Base-by-base conservation (phyloP, 2,329 filamentous ascomycete species). In the Colletotrichum siamense region DNA sequence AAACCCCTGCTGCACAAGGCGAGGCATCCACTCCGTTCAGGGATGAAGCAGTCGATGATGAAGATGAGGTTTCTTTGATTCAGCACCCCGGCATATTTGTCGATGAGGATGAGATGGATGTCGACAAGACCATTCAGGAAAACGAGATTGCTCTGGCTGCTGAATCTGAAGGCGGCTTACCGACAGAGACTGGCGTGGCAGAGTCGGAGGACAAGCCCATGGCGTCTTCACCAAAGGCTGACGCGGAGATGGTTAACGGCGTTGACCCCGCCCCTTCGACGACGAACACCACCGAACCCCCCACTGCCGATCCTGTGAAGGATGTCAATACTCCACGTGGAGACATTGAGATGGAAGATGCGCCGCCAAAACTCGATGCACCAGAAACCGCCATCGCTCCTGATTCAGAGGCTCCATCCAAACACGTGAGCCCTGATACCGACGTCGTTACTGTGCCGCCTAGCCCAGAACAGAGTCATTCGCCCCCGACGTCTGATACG, bases 401-500 rank as follows among this genome's bases (percentile, higher is more conserved):
- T 5, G 76, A 82, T 8, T 61, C 79, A 10, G 78, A 79, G 8
- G 22, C 44, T 16, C 22, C 28, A 8, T 77, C 80, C n/a, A 83
- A 85, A 59, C 82, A 81, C 3, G 79, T 79, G 5, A 89, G 82
- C 55, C 84, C 87, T 0, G 87, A 88, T 62, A 88, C 86, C 0
- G 88, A 89, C 52, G 83, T 81, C 0, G 80, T 84, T 3, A 89
- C 87, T 4, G 87, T 86, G 32, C 83, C 83, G 2, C 84, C 83
- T 2, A 90, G 88, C 73, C 83, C 83, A n/a, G 85, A 85, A 67
- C 84, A 83, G 18, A 91, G 86, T 65, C 86, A 87, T 71, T 89
- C 89, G 0, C 88, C 89, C 3, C 85, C 83, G 8, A 88, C 87
- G 1, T 87, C 88, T 8, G 89, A 91, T 71, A 89, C 88, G 0